phyloP scores from a whole-genome alignment of 2,329 filamentous ascomycete genomes.

The Paraphaeosphaeria minitans region DNA sequence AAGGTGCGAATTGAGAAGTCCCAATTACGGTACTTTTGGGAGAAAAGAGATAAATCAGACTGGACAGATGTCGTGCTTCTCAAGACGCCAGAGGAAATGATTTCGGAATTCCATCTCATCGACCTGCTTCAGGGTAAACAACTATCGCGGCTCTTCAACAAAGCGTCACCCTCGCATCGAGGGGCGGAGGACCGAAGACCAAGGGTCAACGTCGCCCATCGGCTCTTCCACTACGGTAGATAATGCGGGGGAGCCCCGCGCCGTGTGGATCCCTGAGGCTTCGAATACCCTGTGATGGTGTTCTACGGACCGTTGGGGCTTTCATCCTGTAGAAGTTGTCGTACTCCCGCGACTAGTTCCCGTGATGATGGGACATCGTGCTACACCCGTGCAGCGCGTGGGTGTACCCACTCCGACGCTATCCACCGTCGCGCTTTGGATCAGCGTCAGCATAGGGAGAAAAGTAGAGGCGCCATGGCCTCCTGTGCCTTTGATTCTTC shows the following conservation, averaged over 20 bases:
- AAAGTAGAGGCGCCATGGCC: neutral
- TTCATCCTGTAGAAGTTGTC: neutral
- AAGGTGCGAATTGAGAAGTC: neutral
- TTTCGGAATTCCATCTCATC: neutral
- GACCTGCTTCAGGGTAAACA: neutral
- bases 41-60: neutral
- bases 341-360: neutral
- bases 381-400: neutral
- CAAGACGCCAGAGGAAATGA: neutral
- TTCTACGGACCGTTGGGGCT: neutral
- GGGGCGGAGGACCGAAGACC: neutral
- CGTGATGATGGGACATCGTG: neutral
- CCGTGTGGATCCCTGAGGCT: neutral
- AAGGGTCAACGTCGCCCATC: slow-evolving; percentile 6
- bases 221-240: slow-evolving; percentile 8
- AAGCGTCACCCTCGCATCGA: slow-evolving; percentile 2
- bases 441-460: neutral
- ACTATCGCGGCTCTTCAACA: neutral
- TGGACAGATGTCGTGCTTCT: neutral
- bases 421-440: neutral
- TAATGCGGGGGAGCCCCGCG: slow-evolving; percentile 7
- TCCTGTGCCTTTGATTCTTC: neutral
- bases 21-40: neutral
- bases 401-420: slow-evolving; percentile 11
- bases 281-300: neutral